These are phyloP conservation scores for Poa annua DNA, from an alignment of 176 grass and related monocot species.

Conservation along the genomic window DNA sequence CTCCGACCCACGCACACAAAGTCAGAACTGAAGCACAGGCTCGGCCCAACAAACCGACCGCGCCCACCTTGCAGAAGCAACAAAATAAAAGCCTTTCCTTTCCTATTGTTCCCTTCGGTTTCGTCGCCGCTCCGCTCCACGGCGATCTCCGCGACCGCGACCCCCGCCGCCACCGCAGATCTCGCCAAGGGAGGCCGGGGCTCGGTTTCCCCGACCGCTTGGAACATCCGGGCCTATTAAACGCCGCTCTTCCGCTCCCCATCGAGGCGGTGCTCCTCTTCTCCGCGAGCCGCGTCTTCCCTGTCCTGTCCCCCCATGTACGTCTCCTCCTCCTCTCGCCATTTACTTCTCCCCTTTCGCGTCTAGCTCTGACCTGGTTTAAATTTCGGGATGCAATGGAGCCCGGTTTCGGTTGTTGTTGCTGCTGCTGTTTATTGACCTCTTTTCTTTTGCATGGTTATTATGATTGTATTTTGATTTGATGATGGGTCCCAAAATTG, in stretches of 20 bases:
- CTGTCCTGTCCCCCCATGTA: constrained; percentile 22
- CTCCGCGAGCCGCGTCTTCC: not conserved
- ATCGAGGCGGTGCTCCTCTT: not conserved
- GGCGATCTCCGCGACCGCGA: constrained; percentile 49
- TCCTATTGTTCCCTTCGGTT: not conserved
- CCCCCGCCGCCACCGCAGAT: constrained; percentile 34
- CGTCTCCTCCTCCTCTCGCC: not conserved
- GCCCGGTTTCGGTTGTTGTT: not conserved
- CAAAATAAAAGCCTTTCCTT: not conserved
- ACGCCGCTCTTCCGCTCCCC: not conserved
- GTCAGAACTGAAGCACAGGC: too few species aligned
- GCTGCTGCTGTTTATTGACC: not conserved
- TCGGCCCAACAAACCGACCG: not conserved
- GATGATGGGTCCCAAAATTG: not conserved
- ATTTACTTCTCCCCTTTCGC: not conserved
- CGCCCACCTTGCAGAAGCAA: not conserved
- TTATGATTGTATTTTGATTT: not conserved
- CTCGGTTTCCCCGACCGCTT: not conserved
- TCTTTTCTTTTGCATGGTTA: not conserved
- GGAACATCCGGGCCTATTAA: not conserved
- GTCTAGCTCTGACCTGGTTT: not conserved
- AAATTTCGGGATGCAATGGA: not conserved
- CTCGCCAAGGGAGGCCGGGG: not conserved
- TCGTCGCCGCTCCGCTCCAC: constrained; percentile 34
- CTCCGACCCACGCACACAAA: not conserved